Base-by-base conservation (phyloP, 345 rosid genomes). In the Fremontodendron californicum region DNA sequence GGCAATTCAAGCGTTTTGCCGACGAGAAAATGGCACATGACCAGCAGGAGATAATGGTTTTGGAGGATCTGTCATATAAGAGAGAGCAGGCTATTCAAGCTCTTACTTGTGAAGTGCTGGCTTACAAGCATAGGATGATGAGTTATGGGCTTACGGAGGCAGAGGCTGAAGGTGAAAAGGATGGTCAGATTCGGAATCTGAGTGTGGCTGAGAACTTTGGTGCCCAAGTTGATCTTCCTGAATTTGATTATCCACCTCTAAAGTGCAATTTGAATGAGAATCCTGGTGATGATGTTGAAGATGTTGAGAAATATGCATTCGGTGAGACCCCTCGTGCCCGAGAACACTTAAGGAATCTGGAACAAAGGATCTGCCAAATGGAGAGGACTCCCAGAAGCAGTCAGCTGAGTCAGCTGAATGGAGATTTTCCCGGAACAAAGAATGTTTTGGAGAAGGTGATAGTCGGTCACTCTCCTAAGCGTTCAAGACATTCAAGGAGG, bases 11-110 rank as follows among this genome's bases (percentile, higher is more conserved):
- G 85, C 94, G 92, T 1, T 93, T 89, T 73, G 87, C 87, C 0
- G 97, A 93, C 87, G 99, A 92, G 88, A 95, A 87, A 81, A 91
- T 89, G 91, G 91, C 87, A n/a, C 99, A 95, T 85, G 98, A 95
- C 63, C 99, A 93, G 82, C 88, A 90, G 81, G 99, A 95, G 85
- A 71, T 90, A 69, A 63, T 81, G 49, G 90, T 77, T 31, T 77
- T 95, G 68, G 98, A 95, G 79, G 99, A 95, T 78, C 48, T 93
- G 80, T 51, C 93, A 74, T 95, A 90, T 81, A 90, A 90, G 90
- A 89, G 96, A 82, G 98, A 95, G 85, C 99, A 92, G 85, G 80
- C 84, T 0, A 87, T 95, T 82, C 92, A 93, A 67, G 85, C 98
- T 57, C 83, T 93, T 60, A 88, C 89, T 0, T 93, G 88, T 86